Conservation (phyloP, 495 filamentous ascomycete species). For the Patellaria atrata region DNA sequence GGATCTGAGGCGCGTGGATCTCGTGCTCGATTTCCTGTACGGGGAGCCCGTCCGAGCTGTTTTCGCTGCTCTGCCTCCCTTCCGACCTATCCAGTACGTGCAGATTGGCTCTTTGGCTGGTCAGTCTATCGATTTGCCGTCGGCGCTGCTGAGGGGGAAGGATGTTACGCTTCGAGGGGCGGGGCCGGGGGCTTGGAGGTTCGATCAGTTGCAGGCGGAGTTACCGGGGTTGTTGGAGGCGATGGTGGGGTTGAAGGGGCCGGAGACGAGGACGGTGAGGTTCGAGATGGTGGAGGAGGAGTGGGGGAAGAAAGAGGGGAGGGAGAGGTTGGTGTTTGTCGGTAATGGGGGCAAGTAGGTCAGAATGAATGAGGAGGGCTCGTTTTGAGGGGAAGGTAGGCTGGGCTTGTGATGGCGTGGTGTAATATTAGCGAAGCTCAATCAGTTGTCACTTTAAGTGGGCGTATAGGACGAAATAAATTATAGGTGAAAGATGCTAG, state of each 20-base stretch:
- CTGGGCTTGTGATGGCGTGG: too few species aligned
- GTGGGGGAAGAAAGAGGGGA: too few species aligned
- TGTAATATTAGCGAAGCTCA: too few species aligned
- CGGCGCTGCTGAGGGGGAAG: slow-evolving; percentile 14
- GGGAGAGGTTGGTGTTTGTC: too few species aligned
- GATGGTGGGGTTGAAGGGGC: slow-evolving; percentile 9
- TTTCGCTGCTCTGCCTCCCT: slow-evolving; percentile 9
- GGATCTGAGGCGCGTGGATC: slow-evolving; percentile 18
- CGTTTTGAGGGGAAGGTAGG: too few species aligned
- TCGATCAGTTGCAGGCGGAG: slow-evolving; percentile 13
- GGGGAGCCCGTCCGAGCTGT: slow-evolving; percentile 10
- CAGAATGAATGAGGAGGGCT: too few species aligned
- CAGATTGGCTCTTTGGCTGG: slow-evolving; percentile 17
- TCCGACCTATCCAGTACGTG: slow-evolving; percentile 16
- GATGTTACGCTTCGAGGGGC: slow-evolving; percentile 20
- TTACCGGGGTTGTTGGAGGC: slow-evolving; percentile 16
- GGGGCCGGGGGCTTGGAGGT: slow-evolving; percentile 20
- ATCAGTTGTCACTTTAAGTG: too few species aligned
- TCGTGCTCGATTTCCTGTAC: slow-evolving; percentile 24
- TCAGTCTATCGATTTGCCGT: slow-evolving; percentile 10
- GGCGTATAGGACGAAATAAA: too few species aligned
- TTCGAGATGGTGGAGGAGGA: slow-evolving; percentile 16
- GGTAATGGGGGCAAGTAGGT: too few species aligned
- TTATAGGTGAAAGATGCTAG: too few species aligned
- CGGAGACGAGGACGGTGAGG: slow-evolving; percentile 9